phyloP scores from a whole-genome alignment of 768 basidiomycete genomes.

The Clathrus columnatus region DNA sequence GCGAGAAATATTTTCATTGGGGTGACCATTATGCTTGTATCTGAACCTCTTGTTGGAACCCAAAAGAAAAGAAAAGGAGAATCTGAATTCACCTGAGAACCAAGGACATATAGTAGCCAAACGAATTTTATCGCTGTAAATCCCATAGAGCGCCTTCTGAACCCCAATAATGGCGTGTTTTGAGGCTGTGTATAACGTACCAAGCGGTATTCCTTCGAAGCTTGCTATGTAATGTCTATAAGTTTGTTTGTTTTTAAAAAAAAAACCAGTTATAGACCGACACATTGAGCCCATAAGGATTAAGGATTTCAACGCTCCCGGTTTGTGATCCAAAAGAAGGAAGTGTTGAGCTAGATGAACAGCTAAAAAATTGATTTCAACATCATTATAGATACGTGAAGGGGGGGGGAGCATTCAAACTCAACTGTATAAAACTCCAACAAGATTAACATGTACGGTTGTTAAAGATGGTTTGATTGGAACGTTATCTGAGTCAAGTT shows the following conservation, averaged over 20 bases:
- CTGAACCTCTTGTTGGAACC: conserved; percentile 18
- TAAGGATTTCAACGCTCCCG: conserved; percentile 37
- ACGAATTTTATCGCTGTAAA: conserved; percentile 32
- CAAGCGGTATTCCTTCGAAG: conserved; percentile 37
- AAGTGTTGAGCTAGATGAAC: conserved; percentile 44
- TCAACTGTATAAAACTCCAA: conserved; percentile 39
- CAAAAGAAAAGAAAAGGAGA: neutral
- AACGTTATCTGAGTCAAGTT: conserved; percentile 22
- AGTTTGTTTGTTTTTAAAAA: neutral
- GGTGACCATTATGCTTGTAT: conserved; percentile 38
- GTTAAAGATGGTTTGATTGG: conserved; percentile 35
- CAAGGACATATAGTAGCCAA: conserved; percentile 43
- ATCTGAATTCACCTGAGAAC: conserved; percentile 36
- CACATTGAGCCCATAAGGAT: conserved; percentile 50
- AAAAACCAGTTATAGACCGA: conserved; percentile 14
- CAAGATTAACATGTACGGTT: conserved; percentile 44
- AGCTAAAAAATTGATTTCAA: conserved; percentile 24
- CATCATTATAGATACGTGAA: neutral
- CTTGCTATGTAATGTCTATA: conserved; percentile 30
- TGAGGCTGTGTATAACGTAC: conserved; percentile 39
- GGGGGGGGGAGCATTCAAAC: conserved; percentile 11
- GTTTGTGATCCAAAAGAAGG: conserved; percentile 28
- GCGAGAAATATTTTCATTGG: conserved; percentile 34
- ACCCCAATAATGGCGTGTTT: conserved; percentile 48
- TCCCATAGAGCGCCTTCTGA: conserved; percentile 38